Base-by-base conservation (phyloP, 768 basidiomycete genomes). In the Gautieria morchelliformis region DNA sequence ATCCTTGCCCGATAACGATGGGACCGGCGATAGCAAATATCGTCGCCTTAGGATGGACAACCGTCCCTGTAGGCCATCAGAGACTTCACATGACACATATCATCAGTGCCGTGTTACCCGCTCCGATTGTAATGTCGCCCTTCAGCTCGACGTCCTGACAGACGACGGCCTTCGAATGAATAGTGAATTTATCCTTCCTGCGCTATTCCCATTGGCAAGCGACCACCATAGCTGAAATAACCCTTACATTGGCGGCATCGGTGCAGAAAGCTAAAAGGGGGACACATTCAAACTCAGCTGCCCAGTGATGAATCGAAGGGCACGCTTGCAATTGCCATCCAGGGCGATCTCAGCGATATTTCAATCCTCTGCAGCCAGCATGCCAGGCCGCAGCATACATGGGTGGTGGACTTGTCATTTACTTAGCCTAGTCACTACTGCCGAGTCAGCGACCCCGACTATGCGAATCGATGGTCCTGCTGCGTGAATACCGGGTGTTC, bases 111-210 rank as follows among this genome's bases (percentile, higher is more conserved):
- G 17, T 37, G 33, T 57, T 52, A 83, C 90, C 88, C 67, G 89
- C 77, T 27, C 93, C 93, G 58, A 99, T 87, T 19, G 93, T 94
- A 54, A 95, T 89, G 65, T 93, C 88, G 52, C 96, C 95, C 67
- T 91, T 90, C 63, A 98, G 77, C 61, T 97, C 93, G 32, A 91
- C 89, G 73, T 96, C 93, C 66, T 92, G 88, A 67, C 90, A 92
- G 30, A 97, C 87, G 49, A 95, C 79, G 6, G 92, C 88, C 67
- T 85, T 91, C 2, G 93, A 89, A 62, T 95, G 91, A 46, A 96
- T 90, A 6, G 85, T 87, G 65, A 89, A 86, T 67, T 88, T 89
- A 74, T 93, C 88, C 62, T 87, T 87, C 70, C 90, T 93, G 65
- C 9, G 14, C 24, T 44, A 37, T 37, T 37, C 14, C 33, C 35